Conservation (phyloP, 352 stramenopile genomes). For the Aphanomyces astaci region DNA sequence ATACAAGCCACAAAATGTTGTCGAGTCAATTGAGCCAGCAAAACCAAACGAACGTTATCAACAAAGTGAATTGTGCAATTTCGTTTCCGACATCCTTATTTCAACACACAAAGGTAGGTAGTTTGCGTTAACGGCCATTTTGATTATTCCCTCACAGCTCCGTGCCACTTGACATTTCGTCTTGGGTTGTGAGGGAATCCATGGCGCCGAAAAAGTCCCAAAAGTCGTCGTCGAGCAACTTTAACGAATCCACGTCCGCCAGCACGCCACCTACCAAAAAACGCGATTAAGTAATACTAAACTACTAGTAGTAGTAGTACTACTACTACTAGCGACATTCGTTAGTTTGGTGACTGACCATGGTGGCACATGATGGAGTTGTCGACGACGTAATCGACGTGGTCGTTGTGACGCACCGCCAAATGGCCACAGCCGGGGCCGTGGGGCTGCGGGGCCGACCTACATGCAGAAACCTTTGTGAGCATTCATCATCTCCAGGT, state of each 20-base stretch:
- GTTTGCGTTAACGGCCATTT: too few species aligned
- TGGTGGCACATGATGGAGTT: constrained; percentile 72
- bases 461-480: background rate
- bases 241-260: constrained; percentile 46
- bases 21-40: too few species aligned
- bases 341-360: constrained; percentile 40
- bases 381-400: constrained; percentile 80
- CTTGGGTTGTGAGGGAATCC: constrained; percentile 12
- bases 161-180: too few species aligned
- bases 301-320: background rate
- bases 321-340: background rate
- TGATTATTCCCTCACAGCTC: too few species aligned
- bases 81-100: too few species aligned
- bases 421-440: constrained; percentile 61
- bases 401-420: constrained; percentile 62
- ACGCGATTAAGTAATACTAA: too few species aligned
- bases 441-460: constrained; percentile 32
- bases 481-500: too few species aligned
- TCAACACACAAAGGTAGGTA: too few species aligned
- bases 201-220: constrained; percentile 70
- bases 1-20: too few species aligned
- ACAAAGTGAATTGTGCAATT: too few species aligned
- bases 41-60: too few species aligned
- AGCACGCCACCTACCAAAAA: constrained; percentile 9
- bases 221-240: constrained; percentile 58